phyloP scores from a whole-genome alignment of 163 green algal genomes.

The Volvox carteri region DNA sequence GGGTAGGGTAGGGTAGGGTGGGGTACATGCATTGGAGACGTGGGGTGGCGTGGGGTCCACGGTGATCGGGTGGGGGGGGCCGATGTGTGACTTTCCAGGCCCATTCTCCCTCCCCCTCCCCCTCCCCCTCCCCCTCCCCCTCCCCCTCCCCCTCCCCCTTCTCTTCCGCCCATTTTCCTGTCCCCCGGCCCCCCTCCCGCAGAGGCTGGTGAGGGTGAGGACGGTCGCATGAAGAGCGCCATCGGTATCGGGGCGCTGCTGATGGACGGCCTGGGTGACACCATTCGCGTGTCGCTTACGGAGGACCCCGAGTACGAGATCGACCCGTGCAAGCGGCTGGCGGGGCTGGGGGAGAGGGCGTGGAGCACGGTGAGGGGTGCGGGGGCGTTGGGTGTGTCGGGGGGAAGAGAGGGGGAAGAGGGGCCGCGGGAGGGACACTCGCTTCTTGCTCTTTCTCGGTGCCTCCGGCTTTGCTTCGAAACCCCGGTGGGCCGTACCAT shows the following conservation, averaged over 20 bases:
- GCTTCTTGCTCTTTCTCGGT: not conserved
- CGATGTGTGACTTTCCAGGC: too few species aligned
- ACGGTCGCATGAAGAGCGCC: constrained; percentile 98
- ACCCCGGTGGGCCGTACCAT: too few species aligned
- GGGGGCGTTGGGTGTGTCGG: not conserved
- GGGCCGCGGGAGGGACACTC: not conserved
- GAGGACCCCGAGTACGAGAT: constrained; percentile 99
- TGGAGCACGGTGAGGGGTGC: constrained; percentile 59
- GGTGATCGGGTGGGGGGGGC: too few species aligned
- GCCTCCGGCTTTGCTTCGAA: not conserved
- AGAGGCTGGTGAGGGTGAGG: constrained; percentile 97
- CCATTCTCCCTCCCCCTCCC: too few species aligned
- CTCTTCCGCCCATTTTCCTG: too few species aligned
- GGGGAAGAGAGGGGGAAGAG: not conserved
- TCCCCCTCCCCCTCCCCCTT: not conserved
- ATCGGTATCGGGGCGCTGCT: constrained; percentile 96
- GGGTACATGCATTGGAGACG: too few species aligned
- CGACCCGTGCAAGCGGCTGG: constrained; percentile 91
- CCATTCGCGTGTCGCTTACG: constrained; percentile 97
- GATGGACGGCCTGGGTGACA: constrained; percentile 98
- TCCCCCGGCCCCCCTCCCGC: not conserved
- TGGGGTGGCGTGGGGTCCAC: too few species aligned
- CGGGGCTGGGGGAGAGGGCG: constrained; percentile 84
- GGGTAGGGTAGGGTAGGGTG: not conserved
- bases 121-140: not conserved